Evolutionary conservation across 2,329 filamentous ascomycete species (phyloP).

Genomic region (Aspergillus melleus): DNA sequence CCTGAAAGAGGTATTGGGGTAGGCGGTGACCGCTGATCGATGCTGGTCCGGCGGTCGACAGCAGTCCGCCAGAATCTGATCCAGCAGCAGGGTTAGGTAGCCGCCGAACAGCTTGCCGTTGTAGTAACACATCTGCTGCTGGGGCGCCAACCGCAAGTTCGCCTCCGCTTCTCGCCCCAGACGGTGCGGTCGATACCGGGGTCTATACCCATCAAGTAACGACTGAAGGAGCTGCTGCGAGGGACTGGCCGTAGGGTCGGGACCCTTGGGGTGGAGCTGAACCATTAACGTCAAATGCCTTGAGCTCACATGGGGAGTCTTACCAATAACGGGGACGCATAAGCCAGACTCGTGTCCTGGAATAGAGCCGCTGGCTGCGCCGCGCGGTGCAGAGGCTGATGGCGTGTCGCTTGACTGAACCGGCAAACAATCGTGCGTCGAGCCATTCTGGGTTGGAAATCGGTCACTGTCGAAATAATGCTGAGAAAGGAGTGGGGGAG

Average conservation of each 20-base stretch:
- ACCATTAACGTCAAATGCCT: too few species aligned
- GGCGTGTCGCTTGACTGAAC: too few species aligned
- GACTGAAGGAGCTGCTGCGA: background rate
- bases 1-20: background rate
- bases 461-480: too few species aligned
- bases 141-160: background rate
- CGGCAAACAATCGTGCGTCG: too few species aligned
- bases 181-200: background rate
- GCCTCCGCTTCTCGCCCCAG: background rate
- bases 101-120: background rate
- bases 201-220: background rate
- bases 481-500: too few species aligned
- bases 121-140: conserved; percentile 1
- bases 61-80: background rate
- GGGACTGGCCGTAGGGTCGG: background rate
- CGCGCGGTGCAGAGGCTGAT: too few species aligned
- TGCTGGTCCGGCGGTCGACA: background rate
- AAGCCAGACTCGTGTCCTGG: too few species aligned
- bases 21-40: background rate
- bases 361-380: too few species aligned
- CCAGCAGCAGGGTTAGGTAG: background rate
- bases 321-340: too few species aligned
- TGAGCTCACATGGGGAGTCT: too few species aligned
- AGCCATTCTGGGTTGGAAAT: too few species aligned
- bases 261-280: too few species aligned